Evolutionary conservation across 768 basidiomycete species (phyloP), one percentile per base, ranked within the genome.

Genomic region (Amanita brunnescens): DNA sequence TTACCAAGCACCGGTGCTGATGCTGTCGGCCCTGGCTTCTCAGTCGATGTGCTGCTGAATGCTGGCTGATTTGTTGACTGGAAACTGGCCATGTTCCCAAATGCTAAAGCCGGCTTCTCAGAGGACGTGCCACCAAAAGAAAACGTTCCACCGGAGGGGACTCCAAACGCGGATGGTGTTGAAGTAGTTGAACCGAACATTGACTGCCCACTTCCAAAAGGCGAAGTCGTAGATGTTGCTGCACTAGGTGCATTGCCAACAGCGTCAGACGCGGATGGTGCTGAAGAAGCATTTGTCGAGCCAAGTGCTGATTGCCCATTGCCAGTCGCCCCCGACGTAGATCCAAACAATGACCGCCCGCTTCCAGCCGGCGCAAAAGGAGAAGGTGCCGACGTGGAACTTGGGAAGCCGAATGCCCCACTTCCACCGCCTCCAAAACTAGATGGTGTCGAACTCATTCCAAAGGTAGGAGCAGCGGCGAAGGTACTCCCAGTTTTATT

Each of bases 381-480:
- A 29, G 7, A 29, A 29, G 26, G 26, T 29, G 26, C 7, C 26
- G 26, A 29, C 26, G 7, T 29, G 5, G 26, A 29, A 29, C 26
- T 29, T 7, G 26, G 26, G 26, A 7, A 29, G 26, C n/a, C n/a
- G n/a, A 29, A 29, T 4, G 7, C 7, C 26, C 26, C 26, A 7
- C n/a, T 33, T 30, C 45, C 34, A 26, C 38, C 47, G 13, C 26
- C 23, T 33, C 51, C 34, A 13, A 35, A 35, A 38, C 39, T 13
- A 37, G 47, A 45, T 30, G 13, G 23, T 18, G 33, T 43, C 35
- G 41, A 23, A 40, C 13, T 39, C 40, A 2, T 14, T 8, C 24
- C 30, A 55, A 47, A 52, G 46, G 13, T 30, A 39, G 52, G 52
- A 20, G 55, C 46, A 41, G 13, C 23, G 26, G 54, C 34, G 7